Conservation (phyloP, 768 basidiomycete species). For the Pisolithus sp. region DNA sequence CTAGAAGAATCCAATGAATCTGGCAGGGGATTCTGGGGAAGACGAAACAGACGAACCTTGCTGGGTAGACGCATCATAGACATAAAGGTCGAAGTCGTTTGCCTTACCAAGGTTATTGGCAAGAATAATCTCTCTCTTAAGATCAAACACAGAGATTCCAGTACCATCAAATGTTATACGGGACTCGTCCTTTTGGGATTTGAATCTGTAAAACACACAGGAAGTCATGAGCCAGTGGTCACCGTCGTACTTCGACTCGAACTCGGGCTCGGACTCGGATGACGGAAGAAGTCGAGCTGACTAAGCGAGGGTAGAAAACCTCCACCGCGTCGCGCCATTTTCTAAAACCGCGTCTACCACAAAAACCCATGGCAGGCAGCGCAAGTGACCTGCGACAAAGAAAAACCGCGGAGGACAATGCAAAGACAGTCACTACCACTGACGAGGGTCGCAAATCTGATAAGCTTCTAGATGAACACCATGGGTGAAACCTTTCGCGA, state of each 20-base stretch:
- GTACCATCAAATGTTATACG: slow-evolving; percentile 97
- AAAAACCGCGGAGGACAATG: slow-evolving; percentile 8
- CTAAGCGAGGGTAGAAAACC: slow-evolving; percentile 8
- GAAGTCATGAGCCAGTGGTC: slow-evolving; percentile 56
- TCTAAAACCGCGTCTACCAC: not conserved
- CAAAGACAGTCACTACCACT: slow-evolving; percentile 35
- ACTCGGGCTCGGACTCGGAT: not conserved
- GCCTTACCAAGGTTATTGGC: slow-evolving; percentile 95
- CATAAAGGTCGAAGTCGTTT: slow-evolving; percentile 90
- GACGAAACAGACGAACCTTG: slow-evolving; percentile 50
- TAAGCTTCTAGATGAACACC: slow-evolving; percentile 66
- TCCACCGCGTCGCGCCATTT: slow-evolving; percentile 6
- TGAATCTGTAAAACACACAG: slow-evolving; percentile 98
- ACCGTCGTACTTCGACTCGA: slow-evolving; percentile 11
- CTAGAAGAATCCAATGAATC: slow-evolving; percentile 33
- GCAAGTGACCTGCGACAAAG: slow-evolving; percentile 27
- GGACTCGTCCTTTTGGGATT: slow-evolving; percentile 89
- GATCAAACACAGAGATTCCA: slow-evolving; percentile 96
- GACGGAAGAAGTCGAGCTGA: slow-evolving; percentile 9
- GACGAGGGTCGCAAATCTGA: slow-evolving; percentile 73
- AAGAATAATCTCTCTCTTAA: slow-evolving; percentile 97
- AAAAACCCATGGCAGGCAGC: slow-evolving; percentile 24
- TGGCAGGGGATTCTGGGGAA: not conserved
- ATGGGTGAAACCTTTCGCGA: slow-evolving; percentile 34
- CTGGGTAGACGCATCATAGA: slow-evolving; percentile 78